These are phyloP conservation scores for Syzygium oleosum DNA, from an alignment of 345 rosid genomes.

Conservation along the genomic window DNA sequence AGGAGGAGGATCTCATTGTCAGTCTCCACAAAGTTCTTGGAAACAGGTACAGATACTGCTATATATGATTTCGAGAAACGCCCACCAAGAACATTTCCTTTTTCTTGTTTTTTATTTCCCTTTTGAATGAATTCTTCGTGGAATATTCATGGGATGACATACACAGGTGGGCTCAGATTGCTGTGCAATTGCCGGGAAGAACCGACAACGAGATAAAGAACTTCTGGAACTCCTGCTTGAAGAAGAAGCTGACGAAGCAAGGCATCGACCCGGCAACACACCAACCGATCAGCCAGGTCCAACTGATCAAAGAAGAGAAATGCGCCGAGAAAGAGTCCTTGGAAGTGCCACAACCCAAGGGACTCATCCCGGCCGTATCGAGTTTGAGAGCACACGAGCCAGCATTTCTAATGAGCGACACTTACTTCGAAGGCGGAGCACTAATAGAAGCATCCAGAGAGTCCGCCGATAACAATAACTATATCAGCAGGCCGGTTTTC, in stretches of 20 bases:
- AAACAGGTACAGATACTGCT: slow-evolving; percentile 18
- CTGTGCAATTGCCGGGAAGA: slow-evolving; percentile 54
- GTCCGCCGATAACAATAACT: not conserved
- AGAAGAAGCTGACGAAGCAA: slow-evolving; percentile 65
- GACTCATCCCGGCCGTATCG: slow-evolving; percentile 4
- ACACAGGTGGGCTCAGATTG: slow-evolving; percentile 68
- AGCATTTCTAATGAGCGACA: slow-evolving; percentile 20
- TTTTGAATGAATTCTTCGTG: not conserved
- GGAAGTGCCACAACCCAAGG: not conserved
- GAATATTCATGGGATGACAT: not conserved
- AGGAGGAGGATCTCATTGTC: slow-evolving; percentile 33
- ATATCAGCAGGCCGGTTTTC: slow-evolving; percentile 9
- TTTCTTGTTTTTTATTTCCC: not conserved
- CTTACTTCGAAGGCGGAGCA: slow-evolving; percentile 7
- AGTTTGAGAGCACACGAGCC: slow-evolving; percentile 22
- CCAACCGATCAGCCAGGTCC: slow-evolving; percentile 19
- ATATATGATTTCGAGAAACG: not conserved
- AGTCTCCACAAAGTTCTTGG: slow-evolving; percentile 30
- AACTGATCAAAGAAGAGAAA: slow-evolving; percentile 22
- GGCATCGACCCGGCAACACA: slow-evolving; percentile 65
- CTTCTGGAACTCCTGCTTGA: slow-evolving; percentile 61
- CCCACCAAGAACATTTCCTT: not conserved
- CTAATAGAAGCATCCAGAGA: slow-evolving; percentile 15
- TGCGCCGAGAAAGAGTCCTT: slow-evolving; percentile 1
- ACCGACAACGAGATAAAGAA: slow-evolving; percentile 71